A percentile compares a stretch with the other conserved stretches of the same genome.
These are phyloP conservation scores for Candida silvatica DNA, from an alignment of 805 yeast species.

Conservation along the genomic window DNA sequence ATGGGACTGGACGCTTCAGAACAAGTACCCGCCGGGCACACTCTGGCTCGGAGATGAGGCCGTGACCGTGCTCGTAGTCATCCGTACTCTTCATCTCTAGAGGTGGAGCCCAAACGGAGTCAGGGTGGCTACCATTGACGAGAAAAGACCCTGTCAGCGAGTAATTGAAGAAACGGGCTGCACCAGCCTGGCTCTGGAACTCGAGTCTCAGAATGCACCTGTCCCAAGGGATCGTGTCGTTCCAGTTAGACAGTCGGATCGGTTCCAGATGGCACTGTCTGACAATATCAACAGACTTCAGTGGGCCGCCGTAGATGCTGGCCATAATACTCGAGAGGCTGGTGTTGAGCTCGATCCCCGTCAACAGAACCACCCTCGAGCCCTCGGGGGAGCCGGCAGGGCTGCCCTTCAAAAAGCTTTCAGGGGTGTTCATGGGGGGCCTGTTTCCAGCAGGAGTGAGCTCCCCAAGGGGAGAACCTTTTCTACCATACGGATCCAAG, in stretches of 20 bases:
- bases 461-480: too few species aligned
- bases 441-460: too few species aligned
- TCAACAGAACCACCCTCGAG: conserved; percentile 13
- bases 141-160: conserved; percentile 44
- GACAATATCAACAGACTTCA: conserved; percentile 5
- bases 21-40: conserved; percentile 49
- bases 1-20: conserved; percentile 29
- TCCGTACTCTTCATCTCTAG: conserved; percentile 4
- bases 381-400: too few species aligned
- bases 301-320: conserved; percentile 61
- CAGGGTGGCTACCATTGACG: conserved; percentile 47
- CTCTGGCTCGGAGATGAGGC: conserved; percentile 27
- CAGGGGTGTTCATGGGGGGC: too few species aligned
- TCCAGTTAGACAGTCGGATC: conserved; percentile 2
- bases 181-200: conserved; percentile 46
- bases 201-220: conserved; percentile 32
- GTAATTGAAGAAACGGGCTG: conserved; percentile 43
- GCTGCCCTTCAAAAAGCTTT: too few species aligned
- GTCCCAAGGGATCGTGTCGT: conserved; percentile 17
- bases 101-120: conserved; percentile 36
- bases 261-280: conserved; percentile 6
- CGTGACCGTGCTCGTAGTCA: conserved; percentile 6
- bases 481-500: too few species aligned
- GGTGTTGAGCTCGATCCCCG: conserved; percentile 22
- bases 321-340: conserved; percentile 43